Evolutionary conservation across 345 rosid genomes (phyloP).

Genomic region (Arabidopsis arenosa): DNA sequence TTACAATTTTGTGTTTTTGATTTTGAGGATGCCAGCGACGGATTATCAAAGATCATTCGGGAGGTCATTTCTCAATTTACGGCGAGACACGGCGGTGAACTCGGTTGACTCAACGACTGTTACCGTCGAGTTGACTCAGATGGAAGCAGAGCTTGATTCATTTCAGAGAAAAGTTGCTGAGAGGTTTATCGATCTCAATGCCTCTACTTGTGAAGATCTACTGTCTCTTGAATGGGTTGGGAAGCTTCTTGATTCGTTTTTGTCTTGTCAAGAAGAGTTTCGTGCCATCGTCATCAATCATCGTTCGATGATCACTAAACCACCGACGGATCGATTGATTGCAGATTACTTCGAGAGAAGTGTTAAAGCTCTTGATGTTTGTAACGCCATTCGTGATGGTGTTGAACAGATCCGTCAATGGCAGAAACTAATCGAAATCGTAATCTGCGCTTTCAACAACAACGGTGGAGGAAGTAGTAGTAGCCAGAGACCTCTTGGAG

Average conservation of each 20-base stretch:
- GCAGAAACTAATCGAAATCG: constrained; percentile 77
- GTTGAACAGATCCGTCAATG: constrained; percentile 74
- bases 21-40: constrained; percentile 58
- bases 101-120: constrained; percentile 32
- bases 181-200: constrained; percentile 56
- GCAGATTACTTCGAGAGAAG: constrained; percentile 67
- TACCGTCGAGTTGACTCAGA: constrained; percentile 38
- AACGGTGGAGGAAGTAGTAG: constrained; percentile 3
- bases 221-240: constrained; percentile 68
- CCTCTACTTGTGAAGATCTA: constrained; percentile 42
- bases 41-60: constrained; percentile 58
- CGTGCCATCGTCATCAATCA: constrained; percentile 50
- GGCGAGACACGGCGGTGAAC: constrained; percentile 53
- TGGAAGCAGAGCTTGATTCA: constrained; percentile 58
- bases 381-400: constrained; percentile 87
- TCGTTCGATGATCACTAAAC: constrained; percentile 22
- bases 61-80: constrained; percentile 52
- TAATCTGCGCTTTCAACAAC: constrained; percentile 63
- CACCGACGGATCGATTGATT: constrained; percentile 63
- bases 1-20: not conserved
- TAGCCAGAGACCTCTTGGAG: constrained; percentile 55
- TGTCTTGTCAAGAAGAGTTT: constrained; percentile 68
- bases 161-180: constrained; percentile 65
- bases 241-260: constrained; percentile 60
- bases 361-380: constrained; percentile 81